phyloP scores from a whole-genome alignment of 805 yeast genomes.

The Sporopachydermia lactativora region DNA sequence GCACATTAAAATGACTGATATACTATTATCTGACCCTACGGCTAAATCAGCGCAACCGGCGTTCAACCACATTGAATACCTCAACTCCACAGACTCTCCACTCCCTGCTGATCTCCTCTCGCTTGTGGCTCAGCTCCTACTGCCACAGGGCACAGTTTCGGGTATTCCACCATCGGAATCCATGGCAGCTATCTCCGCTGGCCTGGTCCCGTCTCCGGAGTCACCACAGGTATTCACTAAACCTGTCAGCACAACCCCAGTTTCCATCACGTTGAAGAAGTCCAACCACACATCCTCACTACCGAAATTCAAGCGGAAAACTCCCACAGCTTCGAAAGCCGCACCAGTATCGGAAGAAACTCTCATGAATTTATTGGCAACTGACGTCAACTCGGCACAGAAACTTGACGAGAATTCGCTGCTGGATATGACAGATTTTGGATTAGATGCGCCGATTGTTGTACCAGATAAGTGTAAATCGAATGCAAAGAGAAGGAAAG shows the following conservation, averaged over 20 bases:
- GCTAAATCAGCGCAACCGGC: background rate
- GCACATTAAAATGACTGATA: background rate
- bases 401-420: background rate
- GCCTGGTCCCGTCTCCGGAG: background rate
- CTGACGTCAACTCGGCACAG: background rate
- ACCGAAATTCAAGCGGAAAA: constrained; percentile 1
- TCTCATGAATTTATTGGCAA: background rate
- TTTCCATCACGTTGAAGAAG: constrained; percentile 1
- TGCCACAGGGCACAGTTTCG: background rate
- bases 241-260: background rate
- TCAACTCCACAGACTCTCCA: background rate
- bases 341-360: background rate
- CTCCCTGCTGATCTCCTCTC: background rate
- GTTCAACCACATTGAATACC: constrained; percentile 1
- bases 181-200: background rate
- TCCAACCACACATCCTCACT: background rate
- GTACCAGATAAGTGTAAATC: constrained; percentile 1
- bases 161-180: background rate
- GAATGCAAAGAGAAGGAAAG: constrained; percentile 55
- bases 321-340: background rate
- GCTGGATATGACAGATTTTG: background rate
- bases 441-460: background rate
- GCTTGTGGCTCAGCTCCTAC: background rate
- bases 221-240: background rate
- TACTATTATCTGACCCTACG: background rate